Percentiles rank a stretch among this genome's conserved stretches.
These are phyloP conservation scores for Penicillium canariense DNA, from an alignment of 495 filamentous ascomycete genomes.

Conservation along the genomic window DNA sequence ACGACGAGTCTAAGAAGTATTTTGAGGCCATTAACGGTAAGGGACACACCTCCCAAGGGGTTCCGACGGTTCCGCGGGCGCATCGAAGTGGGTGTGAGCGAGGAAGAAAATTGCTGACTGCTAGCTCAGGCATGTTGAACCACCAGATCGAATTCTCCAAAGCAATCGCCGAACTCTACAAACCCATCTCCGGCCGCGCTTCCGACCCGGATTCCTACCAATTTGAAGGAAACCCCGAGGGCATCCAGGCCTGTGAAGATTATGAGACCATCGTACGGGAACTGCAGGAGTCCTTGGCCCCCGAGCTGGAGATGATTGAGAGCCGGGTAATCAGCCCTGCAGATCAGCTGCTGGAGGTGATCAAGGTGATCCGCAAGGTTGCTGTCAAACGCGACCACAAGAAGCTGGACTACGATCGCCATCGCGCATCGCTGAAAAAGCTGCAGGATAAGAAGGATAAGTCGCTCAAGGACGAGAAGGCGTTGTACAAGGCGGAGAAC, in stretches of 20 bases:
- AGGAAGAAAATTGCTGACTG: constrained; percentile 11
- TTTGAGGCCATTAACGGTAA: constrained; percentile 92
- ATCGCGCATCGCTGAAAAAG: constrained; percentile 80
- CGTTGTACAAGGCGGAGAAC: constrained; percentile 90
- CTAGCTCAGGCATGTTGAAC: constrained; percentile 73
- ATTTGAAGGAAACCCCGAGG: constrained; percentile 85
- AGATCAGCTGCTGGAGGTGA: constrained; percentile 88
- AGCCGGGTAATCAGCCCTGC: constrained; percentile 88
- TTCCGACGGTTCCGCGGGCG: not conserved
- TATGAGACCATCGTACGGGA: constrained; percentile 91
- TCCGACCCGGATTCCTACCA: constrained; percentile 86
- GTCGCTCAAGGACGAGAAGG: constrained; percentile 94
- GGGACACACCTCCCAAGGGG: not conserved
- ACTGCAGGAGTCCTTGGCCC: constrained; percentile 79
- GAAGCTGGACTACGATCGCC: constrained; percentile 92
- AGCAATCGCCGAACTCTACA: constrained; percentile 93
- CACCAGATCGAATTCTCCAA: constrained; percentile 99
- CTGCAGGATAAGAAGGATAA: constrained; percentile 97
- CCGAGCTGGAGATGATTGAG: constrained; percentile 98
- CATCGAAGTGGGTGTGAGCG: not conserved
- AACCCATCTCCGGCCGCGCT: constrained; percentile 92
- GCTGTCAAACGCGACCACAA: constrained; percentile 93
- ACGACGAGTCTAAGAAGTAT: constrained; percentile 92
- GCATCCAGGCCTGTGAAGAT: constrained; percentile 93
- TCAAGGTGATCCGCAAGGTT: constrained; percentile 90